Percentiles rank a stretch among this genome's conserved stretches.
Conservation (phyloP, 768 basidiomycete genomes). For the Russula brevipes region DNA sequence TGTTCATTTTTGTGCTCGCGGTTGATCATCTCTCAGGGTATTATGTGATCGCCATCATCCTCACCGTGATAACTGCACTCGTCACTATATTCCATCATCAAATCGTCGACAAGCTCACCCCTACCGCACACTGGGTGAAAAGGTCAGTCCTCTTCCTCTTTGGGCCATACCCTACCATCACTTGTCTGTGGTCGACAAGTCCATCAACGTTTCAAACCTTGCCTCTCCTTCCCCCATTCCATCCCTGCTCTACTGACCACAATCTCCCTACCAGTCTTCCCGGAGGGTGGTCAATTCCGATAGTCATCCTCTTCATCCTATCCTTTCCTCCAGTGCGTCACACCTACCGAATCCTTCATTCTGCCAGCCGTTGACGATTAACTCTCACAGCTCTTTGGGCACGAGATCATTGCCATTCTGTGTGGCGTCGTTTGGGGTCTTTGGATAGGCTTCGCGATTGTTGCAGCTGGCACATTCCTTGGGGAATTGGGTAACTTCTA, state of each 20-base stretch:
- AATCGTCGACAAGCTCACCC: slow-evolving; percentile 67
- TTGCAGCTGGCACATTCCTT: slow-evolving; percentile 73
- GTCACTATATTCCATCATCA: slow-evolving; percentile 43
- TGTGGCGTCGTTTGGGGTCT: slow-evolving; percentile 91
- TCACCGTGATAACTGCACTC: slow-evolving; percentile 36
- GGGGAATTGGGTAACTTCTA: slow-evolving; percentile 88
- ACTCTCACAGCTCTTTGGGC: slow-evolving; percentile 69
- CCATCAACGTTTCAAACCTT: not conserved
- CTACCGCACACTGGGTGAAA: slow-evolving; percentile 60
- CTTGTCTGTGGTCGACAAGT: not conserved
- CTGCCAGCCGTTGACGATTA: not conserved
- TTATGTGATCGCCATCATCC: slow-evolving; percentile 31
- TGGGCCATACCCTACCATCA: not conserved
- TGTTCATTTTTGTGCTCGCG: not conserved
- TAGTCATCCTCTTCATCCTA: slow-evolving; percentile 74
- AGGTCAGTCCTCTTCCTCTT: slow-evolving; percentile 39
- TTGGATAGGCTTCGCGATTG: slow-evolving; percentile 82
- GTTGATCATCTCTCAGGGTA: slow-evolving; percentile 29
- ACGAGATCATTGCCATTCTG: slow-evolving; percentile 84
- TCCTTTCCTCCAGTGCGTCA: slow-evolving; percentile 76
- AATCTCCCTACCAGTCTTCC: slow-evolving; percentile 36
- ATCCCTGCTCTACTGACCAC: not conserved
- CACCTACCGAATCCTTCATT: not conserved
- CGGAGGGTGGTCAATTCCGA: slow-evolving; percentile 72
- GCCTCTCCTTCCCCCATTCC: not conserved